Evolutionary conservation across 2,329 filamentous ascomycete species (phyloP).

Genomic region (Alternaria infectoria): DNA sequence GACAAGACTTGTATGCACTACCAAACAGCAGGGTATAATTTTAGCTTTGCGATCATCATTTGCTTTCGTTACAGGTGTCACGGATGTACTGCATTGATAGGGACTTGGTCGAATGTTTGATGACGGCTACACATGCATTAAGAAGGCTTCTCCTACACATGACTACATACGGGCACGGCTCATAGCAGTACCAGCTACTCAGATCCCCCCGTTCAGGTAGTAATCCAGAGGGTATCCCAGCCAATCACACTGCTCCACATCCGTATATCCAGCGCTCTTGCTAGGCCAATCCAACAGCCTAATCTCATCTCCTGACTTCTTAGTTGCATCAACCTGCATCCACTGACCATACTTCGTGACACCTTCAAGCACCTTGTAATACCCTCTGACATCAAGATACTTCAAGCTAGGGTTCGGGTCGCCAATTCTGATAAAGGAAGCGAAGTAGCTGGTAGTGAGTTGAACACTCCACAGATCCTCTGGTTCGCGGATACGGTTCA

Average conservation of each 20-base stretch:
- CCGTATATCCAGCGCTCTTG: constrained; percentile 52
- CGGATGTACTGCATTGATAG: not conserved
- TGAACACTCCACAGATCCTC: constrained; percentile 58
- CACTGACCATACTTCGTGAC: constrained; percentile 49
- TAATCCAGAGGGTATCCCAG: constrained; percentile 43
- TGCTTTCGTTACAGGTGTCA: not conserved
- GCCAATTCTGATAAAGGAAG: constrained; percentile 57
- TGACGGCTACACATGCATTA: not conserved
- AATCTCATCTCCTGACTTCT: constrained; percentile 43
- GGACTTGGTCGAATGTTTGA: not conserved
- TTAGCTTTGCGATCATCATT: not conserved
- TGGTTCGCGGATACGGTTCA: constrained; percentile 57
- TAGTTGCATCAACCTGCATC: constrained; percentile 40
- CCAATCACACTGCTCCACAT: constrained; percentile 58
- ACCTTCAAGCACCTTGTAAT: constrained; percentile 51
- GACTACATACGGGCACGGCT: not conserved
- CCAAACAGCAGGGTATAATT: not conserved
- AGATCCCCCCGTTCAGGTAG: constrained; percentile 38
- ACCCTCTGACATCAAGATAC: constrained; percentile 57
- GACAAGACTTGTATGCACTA: too few species aligned
- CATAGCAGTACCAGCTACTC: not conserved
- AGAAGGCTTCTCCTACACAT: not conserved
- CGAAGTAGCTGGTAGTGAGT: constrained; percentile 57
- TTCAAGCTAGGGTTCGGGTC: constrained; percentile 58
- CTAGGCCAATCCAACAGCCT: constrained; percentile 58